Conservation (phyloP, 2,329 filamentous ascomycete genomes). For the Leptoxyphium fumago region DNA sequence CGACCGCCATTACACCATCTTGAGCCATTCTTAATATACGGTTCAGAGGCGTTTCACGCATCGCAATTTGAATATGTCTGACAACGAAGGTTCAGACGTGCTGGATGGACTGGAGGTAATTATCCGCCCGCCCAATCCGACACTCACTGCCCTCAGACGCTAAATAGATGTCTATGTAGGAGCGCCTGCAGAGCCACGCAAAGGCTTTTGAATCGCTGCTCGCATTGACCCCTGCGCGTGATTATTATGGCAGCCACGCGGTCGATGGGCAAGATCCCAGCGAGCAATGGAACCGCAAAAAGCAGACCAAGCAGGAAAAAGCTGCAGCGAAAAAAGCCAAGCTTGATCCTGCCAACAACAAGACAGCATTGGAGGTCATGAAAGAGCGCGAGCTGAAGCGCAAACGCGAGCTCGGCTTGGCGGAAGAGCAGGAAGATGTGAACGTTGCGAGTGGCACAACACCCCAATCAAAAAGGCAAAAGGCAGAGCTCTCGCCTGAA, state of each 20-base stretch:
- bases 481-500: constrained; percentile 20
- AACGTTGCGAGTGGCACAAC: constrained; percentile 21
- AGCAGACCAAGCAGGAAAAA: constrained; percentile 85
- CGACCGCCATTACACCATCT: no score
- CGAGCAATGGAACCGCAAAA: constrained; percentile 88
- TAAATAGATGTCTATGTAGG: constrained; percentile 21
- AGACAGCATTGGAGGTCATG: constrained; percentile 86
- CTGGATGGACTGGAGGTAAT: constrained; percentile 23
- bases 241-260: constrained; percentile 50
- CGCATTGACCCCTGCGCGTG: constrained; percentile 76
- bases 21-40: no score
- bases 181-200: constrained; percentile 41
- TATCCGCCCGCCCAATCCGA: constrained; percentile 4
- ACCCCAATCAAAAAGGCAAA: constrained; percentile 25
- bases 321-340: constrained; percentile 73
- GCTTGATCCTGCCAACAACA: constrained; percentile 77
- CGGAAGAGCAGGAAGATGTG: constrained; percentile 23
- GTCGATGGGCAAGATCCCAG: constrained; percentile 56
- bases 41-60: no score
- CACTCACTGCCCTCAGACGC: constrained; percentile 4
- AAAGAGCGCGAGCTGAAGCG: constrained; percentile 70
- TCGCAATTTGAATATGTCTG: constrained; percentile 4
- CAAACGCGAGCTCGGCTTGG: constrained; percentile 50
- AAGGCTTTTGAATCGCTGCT: constrained; percentile 76
- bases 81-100: constrained; percentile 18